Evolutionary conservation across 148 eudicot species (phyloP).

Genomic region (Vaccinium myrtillus): DNA sequence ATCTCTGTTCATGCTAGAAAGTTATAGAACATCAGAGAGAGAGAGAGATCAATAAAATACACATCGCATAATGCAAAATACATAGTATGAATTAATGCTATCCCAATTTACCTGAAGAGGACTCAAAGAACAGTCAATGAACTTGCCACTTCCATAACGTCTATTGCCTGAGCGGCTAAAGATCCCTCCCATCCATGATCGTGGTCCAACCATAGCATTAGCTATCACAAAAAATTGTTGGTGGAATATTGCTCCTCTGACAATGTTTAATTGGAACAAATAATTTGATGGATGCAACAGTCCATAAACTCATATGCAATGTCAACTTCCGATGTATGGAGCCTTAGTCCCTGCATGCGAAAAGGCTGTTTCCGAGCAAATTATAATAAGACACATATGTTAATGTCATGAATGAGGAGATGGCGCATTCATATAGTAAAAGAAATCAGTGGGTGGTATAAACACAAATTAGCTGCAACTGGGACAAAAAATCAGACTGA

Average conservation of each 20-base stretch:
- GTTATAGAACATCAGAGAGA: conserved; percentile 4
- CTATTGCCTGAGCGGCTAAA: conserved; percentile 62
- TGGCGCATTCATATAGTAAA: no score
- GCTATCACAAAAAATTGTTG: conserved; percentile 49
- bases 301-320: no score
- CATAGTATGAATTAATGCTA: not conserved
- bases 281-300: no score
- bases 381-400: no score
- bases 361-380: no score
- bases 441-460: no score
- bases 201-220: conserved; percentile 95
- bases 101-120: conserved; percentile 59
- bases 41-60: not conserved
- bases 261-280: no score
- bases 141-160: conserved; percentile 52
- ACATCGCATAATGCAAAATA: not conserved
- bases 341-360: no score
- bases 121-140: conserved; percentile 41
- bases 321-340: no score
- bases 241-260: not conserved
- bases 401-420: no score
- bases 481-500: no score
- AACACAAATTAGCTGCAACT: no score
- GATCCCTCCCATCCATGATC: conserved; percentile 88
- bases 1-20: conserved; percentile 59